These are phyloP conservation scores for Thelephora aurantiotincta DNA, from an alignment of 768 basidiomycete genomes.

Conservation along the genomic window DNA sequence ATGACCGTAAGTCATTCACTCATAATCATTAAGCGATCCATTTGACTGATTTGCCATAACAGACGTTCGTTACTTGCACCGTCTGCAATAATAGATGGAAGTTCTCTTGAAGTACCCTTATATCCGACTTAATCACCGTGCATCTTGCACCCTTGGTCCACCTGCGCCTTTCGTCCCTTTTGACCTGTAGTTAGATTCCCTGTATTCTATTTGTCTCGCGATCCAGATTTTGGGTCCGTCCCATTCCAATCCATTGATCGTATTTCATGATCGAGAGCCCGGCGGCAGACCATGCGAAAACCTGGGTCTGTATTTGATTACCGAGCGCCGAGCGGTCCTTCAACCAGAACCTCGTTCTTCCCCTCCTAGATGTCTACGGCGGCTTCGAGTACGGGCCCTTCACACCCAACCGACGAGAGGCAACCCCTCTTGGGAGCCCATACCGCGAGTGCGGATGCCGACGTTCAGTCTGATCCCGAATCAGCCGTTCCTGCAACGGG, in stretches of 20 bases:
- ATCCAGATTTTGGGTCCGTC: background rate
- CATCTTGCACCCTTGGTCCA: background rate
- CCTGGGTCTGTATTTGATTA: background rate
- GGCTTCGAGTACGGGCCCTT: background rate
- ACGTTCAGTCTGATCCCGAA: background rate
- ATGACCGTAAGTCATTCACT: constrained; percentile 63
- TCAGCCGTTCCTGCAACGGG: background rate
- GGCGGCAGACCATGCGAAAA: no score
- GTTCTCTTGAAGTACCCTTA: constrained; percentile 31
- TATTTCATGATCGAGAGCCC: constrained; percentile 57
- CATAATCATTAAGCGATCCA: background rate
- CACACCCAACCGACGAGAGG: constrained; percentile 7
- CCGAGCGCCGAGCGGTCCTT: background rate
- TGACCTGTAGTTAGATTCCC: background rate
- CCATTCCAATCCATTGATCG: background rate
- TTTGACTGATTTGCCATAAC: constrained; percentile 4
- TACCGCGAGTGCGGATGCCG: background rate
- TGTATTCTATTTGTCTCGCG: background rate
- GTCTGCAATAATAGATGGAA: constrained; percentile 61
- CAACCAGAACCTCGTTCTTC: background rate
- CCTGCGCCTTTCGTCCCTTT: background rate
- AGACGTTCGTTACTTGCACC: constrained; percentile 84
- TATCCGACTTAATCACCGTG: background rate
- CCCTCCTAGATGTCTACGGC: background rate
- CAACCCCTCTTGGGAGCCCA: constrained; percentile 8